phyloP scores from a whole-genome alignment of 169 alveolate genomes.

The Theileria sp. region DNA sequence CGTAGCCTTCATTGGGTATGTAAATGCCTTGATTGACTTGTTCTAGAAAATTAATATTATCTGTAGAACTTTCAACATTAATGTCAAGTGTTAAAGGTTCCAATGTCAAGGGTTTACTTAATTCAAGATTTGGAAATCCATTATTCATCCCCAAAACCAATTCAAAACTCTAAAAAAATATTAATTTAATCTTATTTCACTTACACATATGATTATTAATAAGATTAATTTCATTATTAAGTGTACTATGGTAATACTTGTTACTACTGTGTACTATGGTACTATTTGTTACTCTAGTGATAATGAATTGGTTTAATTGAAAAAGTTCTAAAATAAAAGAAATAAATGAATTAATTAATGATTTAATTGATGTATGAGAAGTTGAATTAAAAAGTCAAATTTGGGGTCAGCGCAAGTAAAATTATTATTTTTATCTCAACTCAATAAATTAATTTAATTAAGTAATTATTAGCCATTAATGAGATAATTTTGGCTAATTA shows the following conservation, averaged over 20 bases:
- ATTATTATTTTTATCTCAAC: no score
- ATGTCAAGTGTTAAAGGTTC: not conserved
- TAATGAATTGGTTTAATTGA: no score
- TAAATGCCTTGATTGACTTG: no score
- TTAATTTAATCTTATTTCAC: not conserved
- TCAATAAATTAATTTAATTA: no score
- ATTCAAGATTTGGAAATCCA: not conserved
- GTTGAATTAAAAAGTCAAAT: no score
- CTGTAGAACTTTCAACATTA: not conserved
- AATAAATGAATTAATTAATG: not conserved
- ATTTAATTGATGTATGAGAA: not conserved
- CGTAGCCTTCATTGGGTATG: not conserved
- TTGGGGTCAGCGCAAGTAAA: no score
- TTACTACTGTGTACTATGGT: no score
- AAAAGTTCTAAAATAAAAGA: not conserved
- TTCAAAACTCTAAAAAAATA: not conserved
- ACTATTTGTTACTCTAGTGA: no score
- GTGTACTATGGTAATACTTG: no score
- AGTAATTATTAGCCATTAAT: no score
- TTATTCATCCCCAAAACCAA: not conserved
- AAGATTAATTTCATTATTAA: no score
- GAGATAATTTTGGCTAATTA: no score
- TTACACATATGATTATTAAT: not conserved
- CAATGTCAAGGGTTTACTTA: not conserved
- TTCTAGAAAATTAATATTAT: not conserved